Evolutionary conservation across 805 yeast species (phyloP).

Genomic region (Wickerhamomyces kurtzmanii): DNA sequence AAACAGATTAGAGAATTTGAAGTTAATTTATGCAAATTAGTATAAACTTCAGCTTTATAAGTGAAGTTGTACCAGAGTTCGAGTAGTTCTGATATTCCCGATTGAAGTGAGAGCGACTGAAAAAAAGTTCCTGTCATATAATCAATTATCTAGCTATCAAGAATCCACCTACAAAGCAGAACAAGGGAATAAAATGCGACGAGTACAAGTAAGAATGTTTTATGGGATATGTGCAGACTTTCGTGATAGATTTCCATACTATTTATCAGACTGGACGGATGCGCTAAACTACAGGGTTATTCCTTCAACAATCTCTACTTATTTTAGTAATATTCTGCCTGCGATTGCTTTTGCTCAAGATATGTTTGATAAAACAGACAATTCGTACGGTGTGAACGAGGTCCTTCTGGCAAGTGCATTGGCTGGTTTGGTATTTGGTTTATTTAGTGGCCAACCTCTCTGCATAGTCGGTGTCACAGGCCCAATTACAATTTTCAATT

Average conservation of each 20-base stretch:
- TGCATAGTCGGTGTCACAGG: constrained; percentile 98
- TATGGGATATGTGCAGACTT: constrained; percentile 26
- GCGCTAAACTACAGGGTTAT: constrained; percentile 79
- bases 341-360: constrained; percentile 96
- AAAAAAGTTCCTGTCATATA: too few relatives aligned
- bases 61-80: too few relatives aligned
- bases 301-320: constrained; percentile 76
- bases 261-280: constrained; percentile 72
- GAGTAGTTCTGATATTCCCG: too few relatives aligned
- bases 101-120: too few relatives aligned
- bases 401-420: constrained; percentile 75
- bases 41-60: too few relatives aligned
- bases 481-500: constrained; percentile 86
- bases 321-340: constrained; percentile 84
- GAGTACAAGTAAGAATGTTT: too few relatives aligned
- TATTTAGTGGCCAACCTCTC: constrained; percentile 82
- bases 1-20: too few relatives aligned
- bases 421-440: constrained; percentile 84
- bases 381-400: constrained; percentile 88
- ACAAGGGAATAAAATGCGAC: too few relatives aligned
- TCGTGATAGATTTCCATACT: constrained; percentile 43
- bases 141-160: too few relatives aligned
- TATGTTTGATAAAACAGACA: constrained; percentile 85
- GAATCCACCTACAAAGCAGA: too few relatives aligned
- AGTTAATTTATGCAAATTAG: too few relatives aligned